Conservation (phyloP, 108 stramenopile genomes). For the Nitzschia sp. region DNA sequence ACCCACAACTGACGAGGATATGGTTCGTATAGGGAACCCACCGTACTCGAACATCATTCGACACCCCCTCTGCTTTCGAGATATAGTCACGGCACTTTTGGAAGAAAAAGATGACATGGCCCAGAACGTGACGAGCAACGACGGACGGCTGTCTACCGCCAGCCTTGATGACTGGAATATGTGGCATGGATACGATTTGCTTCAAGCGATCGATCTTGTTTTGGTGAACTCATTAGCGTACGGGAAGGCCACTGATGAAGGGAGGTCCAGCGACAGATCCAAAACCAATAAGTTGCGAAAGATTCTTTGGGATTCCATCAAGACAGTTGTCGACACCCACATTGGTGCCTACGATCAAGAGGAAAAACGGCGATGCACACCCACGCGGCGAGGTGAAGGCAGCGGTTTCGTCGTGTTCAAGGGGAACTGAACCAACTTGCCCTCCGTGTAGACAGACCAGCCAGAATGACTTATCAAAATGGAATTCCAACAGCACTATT, state of each 20-base stretch:
- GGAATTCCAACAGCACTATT: not conserved
- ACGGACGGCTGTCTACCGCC: slow-evolving; percentile 37
- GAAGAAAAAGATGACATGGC: slow-evolving; percentile 24
- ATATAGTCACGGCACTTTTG: slow-evolving; percentile 49
- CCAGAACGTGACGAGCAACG: slow-evolving; percentile 15
- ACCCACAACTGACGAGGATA: slow-evolving; percentile 41
- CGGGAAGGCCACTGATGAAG: slow-evolving; percentile 36
- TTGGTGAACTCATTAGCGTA: slow-evolving; percentile 70
- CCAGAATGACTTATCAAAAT: too few relatives aligned
- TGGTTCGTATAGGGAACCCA: slow-evolving; percentile 26
- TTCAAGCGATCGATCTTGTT: slow-evolving; percentile 74
- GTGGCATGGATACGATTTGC: slow-evolving; percentile 61
- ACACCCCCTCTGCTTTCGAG: slow-evolving; percentile 63
- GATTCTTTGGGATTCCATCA: slow-evolving; percentile 55
- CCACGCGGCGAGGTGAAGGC: slow-evolving; percentile 49
- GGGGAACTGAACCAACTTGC: slow-evolving; percentile 12
- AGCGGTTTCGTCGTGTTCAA: slow-evolving; percentile 60
- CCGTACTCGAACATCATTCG: slow-evolving; percentile 46
- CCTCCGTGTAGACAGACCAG: not conserved
- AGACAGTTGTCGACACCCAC: slow-evolving; percentile 30
- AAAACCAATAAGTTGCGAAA: slow-evolving; percentile 54
- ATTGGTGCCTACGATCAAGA: slow-evolving; percentile 11
- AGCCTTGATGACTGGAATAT: slow-evolving; percentile 57
- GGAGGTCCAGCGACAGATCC: slow-evolving; percentile 37
- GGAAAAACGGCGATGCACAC: slow-evolving; percentile 25